These are phyloP conservation scores for Mycena latifolia DNA, from an alignment of 768 basidiomycete species.

Conservation along the genomic window DNA sequence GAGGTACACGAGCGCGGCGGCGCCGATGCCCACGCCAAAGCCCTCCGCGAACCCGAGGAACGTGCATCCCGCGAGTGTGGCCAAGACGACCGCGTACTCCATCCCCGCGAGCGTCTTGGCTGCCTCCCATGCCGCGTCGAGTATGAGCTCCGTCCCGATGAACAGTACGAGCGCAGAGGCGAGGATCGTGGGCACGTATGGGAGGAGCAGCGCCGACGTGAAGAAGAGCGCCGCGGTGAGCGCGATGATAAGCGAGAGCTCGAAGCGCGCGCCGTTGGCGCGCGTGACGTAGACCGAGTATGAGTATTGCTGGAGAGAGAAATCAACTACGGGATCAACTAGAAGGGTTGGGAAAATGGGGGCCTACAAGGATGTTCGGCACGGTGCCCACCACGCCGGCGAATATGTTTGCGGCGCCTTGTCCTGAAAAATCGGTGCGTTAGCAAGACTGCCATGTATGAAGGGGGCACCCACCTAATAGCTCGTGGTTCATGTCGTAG, in stretches of 20 bases:
- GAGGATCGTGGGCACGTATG: conserved; percentile 41
- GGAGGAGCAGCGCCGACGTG: conserved; percentile 34
- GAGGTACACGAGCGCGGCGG: conserved; percentile 37
- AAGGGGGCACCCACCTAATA: conserved; percentile 22
- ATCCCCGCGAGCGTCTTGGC: conserved; percentile 34
- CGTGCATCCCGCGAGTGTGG: conserved; percentile 38
- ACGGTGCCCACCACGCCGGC: conserved; percentile 38
- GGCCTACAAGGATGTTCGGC: conserved; percentile 40
- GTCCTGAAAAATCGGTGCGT: conserved; percentile 21
- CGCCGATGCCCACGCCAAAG: conserved; percentile 41
- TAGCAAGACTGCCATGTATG: background rate
- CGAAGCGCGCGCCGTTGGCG: conserved; percentile 42
- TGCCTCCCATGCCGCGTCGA: conserved; percentile 42
- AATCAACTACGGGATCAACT: too few species aligned
- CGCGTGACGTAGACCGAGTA: conserved; percentile 40
- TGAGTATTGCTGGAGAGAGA: conserved; percentile 31
- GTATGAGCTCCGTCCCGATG: conserved; percentile 40
- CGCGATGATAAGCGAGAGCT: conserved; percentile 33
- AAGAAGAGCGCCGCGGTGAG: conserved; percentile 38
- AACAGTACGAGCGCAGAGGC: conserved; percentile 40
- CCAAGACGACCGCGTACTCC: conserved; percentile 39
- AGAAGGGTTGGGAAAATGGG: background rate
- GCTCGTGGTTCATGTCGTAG: conserved; percentile 43
- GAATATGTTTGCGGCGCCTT: conserved; percentile 38
- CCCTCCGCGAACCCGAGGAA: conserved; percentile 42